A percentile compares a stretch with the other conserved stretches of the same genome.
Evolutionary conservation across 306 rosid species (phyloP).

Genomic region (Phaseolus lunatus): DNA sequence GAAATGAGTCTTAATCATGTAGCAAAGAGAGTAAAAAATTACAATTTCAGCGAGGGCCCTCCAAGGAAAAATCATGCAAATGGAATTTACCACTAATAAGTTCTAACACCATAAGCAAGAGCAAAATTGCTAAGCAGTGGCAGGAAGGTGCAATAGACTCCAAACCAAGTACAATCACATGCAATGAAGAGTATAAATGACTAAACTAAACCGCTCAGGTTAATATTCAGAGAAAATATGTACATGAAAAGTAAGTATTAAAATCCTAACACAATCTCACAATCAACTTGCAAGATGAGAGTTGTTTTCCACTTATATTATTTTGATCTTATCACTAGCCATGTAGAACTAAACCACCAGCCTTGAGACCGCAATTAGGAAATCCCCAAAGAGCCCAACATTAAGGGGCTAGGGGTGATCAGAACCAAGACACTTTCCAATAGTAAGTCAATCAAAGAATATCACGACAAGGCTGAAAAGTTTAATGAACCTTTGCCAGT

Average conservation of each 20-base stretch:
- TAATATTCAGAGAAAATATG: conserved; percentile 11
- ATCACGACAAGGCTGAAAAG: conserved; percentile 8
- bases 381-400: no score
- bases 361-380: no score
- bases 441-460: background rate
- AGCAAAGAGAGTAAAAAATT: background rate
- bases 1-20: background rate
- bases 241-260: background rate
- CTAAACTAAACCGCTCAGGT: background rate
- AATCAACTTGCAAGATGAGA: no score
- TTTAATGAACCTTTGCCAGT: conserved; percentile 70
- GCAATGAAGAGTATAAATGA: background rate
- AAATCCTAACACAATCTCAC: no score
- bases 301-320: no score
- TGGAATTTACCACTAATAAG: conserved; percentile 3
- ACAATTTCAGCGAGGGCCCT: conserved; percentile 4
- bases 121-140: background rate
- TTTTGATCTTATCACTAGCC: no score
- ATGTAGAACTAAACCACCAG: no score
- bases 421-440: no score
- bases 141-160: background rate
- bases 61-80: background rate
- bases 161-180: background rate
- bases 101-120: conserved; percentile 3
- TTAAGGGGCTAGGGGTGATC: no score